These are phyloP conservation scores for Schizophyllum amplum DNA, from an alignment of 1,284 basidiomycete genomes.

Conservation along the genomic window DNA sequence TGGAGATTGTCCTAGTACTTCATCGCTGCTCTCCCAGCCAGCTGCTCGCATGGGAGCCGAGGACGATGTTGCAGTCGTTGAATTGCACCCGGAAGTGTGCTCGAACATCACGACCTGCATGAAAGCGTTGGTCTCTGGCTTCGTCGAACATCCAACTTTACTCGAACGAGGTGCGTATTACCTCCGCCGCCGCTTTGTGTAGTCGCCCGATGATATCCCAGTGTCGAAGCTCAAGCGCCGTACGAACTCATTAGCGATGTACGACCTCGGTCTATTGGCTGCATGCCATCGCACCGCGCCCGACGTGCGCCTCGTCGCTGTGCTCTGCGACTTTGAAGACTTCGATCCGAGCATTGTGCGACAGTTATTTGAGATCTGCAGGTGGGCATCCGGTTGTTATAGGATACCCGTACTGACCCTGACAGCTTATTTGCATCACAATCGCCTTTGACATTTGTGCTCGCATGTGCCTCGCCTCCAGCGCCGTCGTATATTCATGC, in stretches of 20 bases:
- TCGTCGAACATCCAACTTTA: slow-evolving; percentile 4
- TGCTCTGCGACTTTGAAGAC: slow-evolving; percentile 66
- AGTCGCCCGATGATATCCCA: slow-evolving; percentile 44
- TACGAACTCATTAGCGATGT: slow-evolving; percentile 42
- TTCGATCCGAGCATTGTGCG: slow-evolving; percentile 51
- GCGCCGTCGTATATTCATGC: slow-evolving; percentile 49
- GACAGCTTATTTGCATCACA: slow-evolving; percentile 33
- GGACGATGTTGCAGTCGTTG: slow-evolving; percentile 20
- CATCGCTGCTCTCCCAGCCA: slow-evolving; percentile 39
- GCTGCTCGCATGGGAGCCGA: slow-evolving; percentile 25
- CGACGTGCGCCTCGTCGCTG: slow-evolving; percentile 34
- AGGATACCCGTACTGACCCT: background rate
- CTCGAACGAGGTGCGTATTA: slow-evolving; percentile 18
- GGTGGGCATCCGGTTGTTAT: slow-evolving; percentile 25
- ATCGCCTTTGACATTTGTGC: slow-evolving; percentile 53
- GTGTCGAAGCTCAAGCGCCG: background rate
- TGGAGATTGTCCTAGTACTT: slow-evolving; percentile 29
- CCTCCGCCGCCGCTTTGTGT: slow-evolving; percentile 20
- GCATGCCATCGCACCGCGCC: slow-evolving; percentile 38
- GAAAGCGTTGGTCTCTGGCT: slow-evolving; percentile 24
- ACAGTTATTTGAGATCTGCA: slow-evolving; percentile 63
- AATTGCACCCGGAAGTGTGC: background rate
- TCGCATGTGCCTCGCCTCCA: slow-evolving; percentile 49
- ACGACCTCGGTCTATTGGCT: slow-evolving; percentile 49
- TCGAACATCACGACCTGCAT: slow-evolving; percentile 4